Conservation (phyloP, 306 rosid genomes). For the Cucurbita pepo region DNA sequence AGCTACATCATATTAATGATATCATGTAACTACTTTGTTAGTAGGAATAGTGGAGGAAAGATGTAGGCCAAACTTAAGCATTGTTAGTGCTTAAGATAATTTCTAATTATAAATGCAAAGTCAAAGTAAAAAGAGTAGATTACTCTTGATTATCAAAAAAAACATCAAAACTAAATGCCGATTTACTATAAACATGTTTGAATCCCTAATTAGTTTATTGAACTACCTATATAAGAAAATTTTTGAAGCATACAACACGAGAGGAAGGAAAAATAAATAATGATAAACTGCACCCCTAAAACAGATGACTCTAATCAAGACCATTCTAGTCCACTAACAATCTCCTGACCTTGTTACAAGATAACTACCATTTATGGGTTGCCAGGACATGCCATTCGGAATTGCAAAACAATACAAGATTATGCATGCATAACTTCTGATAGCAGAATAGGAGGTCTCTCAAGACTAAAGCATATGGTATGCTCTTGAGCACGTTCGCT, state of each 20-base stretch:
- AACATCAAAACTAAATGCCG: too few species aligned
- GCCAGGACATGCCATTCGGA: neutral
- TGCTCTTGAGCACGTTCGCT: neutral
- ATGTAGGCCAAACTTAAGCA: too few species aligned
- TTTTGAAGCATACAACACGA: neutral
- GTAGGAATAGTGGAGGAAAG: too few species aligned
- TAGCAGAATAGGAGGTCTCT: neutral
- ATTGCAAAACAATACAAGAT: neutral
- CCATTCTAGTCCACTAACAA: neutral
- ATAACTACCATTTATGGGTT: neutral
- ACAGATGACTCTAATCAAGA: neutral
- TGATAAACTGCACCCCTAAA: neutral
- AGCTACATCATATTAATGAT: too few species aligned
- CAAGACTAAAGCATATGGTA: neutral
- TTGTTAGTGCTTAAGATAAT: too few species aligned
- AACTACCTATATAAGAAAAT: too few species aligned
- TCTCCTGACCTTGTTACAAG: neutral
- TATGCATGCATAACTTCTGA: neutral
- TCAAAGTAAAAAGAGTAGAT: too few species aligned
- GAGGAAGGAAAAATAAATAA: neutral
- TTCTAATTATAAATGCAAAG: too few species aligned
- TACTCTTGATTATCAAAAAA: too few species aligned
- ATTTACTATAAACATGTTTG: too few species aligned
- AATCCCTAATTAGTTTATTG: too few species aligned
- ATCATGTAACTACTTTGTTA: too few species aligned